Evolutionary conservation across 139 green algal species (phyloP), one percentile per base, ranked within the genome.

Genomic region (Chlorella sp.): DNA sequence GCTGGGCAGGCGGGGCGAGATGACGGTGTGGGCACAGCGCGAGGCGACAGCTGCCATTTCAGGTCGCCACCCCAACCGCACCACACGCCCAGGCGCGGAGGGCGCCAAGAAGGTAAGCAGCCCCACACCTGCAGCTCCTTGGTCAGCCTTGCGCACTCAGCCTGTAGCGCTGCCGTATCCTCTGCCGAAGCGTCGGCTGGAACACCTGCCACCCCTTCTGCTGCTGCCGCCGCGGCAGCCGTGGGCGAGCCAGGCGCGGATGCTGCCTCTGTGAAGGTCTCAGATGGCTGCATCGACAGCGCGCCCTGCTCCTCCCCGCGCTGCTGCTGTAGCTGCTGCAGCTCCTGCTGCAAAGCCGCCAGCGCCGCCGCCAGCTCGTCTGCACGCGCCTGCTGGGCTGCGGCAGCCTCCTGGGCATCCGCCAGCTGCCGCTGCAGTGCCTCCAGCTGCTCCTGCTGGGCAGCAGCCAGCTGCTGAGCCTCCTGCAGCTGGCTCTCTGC

Each of bases 111-210:
- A n/a, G n/a, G n/a, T n/a, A n/a, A n/a, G n/a, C n/a, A n/a, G n/a
- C n/a, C n/a, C n/a, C 46, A 54, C 8, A 54, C 51, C 51, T 60
- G 41, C 56, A 91, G 77, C 73, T 91, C 88, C 72, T 87, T 84
- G 1, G 60, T 28, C 40, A 88, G 54, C 41, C 65, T 51, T 8
- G 75, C 72, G 20, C 62, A 64, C 76, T 88, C 81, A 6, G 72
- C 81, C 58, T 48, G 46, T 44, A 88, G 73, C 26, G 43, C n/a
- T 2, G 84, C 84, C 16, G 34, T 28, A 60, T 82, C 75, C 2
- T 32, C 64, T 34, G 1, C 56, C 38, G 17, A 17, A 20, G 69
- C 48, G 14, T 60, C 16, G 5, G 3, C 41, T 36, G 69, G 19
- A 24, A 14, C 51, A n/a, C 38, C 72, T 30, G 70, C 32, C n/a